Evolutionary conservation across 768 basidiomycete species (phyloP).

Genomic region (Mycena sanguinolenta): DNA sequence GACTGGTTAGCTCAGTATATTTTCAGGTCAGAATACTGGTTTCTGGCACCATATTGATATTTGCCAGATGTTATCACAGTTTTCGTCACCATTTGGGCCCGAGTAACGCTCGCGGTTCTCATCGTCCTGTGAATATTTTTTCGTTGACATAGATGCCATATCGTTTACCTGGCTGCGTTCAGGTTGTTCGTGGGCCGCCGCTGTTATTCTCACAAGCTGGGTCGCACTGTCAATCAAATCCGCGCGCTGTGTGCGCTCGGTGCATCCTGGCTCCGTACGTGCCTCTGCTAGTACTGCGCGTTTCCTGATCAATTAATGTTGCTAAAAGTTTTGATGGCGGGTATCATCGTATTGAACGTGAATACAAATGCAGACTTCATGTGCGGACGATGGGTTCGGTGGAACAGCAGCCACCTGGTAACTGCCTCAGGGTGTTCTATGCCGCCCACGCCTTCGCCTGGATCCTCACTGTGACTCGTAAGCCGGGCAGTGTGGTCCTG

Average conservation of each 20-base stretch:
- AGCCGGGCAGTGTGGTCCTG: not conserved
- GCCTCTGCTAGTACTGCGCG: not conserved
- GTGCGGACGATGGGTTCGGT: not conserved
- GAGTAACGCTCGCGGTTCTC: conserved; percentile 4
- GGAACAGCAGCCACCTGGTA: not conserved
- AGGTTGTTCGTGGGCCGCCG: conserved; percentile 18
- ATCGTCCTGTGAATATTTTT: conserved; percentile 2
- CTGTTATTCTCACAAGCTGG: not conserved
- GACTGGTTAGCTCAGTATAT: not conserved
- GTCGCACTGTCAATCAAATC: conserved; percentile 23
- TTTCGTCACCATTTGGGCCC: conserved; percentile 18
- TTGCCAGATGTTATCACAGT: conserved; percentile 2
- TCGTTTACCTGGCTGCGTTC: not conserved
- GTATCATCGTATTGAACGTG: not conserved
- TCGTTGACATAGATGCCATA: not conserved
- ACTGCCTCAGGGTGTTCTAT: conserved; percentile 7
- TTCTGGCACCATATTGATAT: not conserved
- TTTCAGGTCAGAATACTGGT: too few relatives aligned
- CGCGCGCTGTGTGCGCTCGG: conserved; percentile 10
- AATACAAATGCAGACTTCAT: not conserved
- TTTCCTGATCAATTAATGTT: not conserved
- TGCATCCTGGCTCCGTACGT: conserved; percentile 24
- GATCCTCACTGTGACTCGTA: conserved; percentile 21
- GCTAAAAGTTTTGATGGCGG: conserved; percentile 11
- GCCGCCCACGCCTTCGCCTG: conserved; percentile 22